phyloP scores from a whole-genome alignment of 2,329 filamentous ascomycete genomes.

The Fonsecaea erecta region DNA sequence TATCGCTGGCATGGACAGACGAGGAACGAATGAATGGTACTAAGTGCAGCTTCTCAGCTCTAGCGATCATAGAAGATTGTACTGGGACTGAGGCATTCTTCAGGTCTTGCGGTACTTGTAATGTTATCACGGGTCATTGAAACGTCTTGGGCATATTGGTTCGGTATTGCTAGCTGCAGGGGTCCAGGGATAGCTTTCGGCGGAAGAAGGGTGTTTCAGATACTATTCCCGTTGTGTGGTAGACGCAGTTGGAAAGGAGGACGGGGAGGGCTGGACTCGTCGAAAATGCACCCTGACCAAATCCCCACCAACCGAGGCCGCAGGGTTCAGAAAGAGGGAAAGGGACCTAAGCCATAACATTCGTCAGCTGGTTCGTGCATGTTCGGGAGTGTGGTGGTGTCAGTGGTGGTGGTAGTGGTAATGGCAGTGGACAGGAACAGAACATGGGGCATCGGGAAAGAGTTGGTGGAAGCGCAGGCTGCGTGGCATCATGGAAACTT shows the following conservation, averaged over 20 bases:
- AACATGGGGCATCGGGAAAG: background rate
- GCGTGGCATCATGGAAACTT: background rate
- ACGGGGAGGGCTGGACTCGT: conserved; percentile 10
- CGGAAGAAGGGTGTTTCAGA: background rate
- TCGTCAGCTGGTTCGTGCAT: conserved; percentile 36
- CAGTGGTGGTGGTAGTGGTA: background rate
- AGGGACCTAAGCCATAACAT: conserved; percentile 13
- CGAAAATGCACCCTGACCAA: conserved; percentile 9
- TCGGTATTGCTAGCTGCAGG: background rate
- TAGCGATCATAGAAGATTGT: background rate
- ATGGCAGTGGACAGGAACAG: background rate
- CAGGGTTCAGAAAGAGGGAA: background rate
- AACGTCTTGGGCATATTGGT: background rate
- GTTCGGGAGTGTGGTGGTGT: background rate
- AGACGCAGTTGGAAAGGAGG: background rate
- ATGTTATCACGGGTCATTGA: background rate
- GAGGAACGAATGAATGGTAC: background rate
- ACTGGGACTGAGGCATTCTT: background rate
- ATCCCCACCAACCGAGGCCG: conserved; percentile 7
- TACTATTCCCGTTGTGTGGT: background rate
- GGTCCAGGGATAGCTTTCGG: conserved; percentile 2
- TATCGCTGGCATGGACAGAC: background rate
- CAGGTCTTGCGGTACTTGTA: background rate
- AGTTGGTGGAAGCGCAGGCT: background rate
- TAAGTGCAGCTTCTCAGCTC: background rate